Evolutionary conservation across 2,329 filamentous ascomycete species (phyloP).

Genomic region (Trichoderma lentiforme): DNA sequence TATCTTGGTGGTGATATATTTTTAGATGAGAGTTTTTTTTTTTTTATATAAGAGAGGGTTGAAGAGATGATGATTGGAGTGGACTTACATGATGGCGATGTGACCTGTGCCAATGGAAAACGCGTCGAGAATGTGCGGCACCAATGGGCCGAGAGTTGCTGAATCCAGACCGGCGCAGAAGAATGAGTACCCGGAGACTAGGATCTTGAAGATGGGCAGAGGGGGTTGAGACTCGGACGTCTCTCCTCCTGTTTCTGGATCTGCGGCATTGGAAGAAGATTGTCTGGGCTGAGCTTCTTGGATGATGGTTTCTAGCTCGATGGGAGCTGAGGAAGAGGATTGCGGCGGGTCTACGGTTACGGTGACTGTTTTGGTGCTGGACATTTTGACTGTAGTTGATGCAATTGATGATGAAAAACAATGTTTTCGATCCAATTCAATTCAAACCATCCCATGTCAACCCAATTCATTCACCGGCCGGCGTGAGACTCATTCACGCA

Average conservation of each 20-base stretch:
- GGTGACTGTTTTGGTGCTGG: background rate
- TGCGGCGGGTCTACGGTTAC: background rate
- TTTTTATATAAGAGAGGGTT: background rate
- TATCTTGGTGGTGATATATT: background rate
- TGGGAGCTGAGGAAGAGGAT: background rate
- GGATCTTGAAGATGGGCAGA: conserved; percentile 5
- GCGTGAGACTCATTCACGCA: background rate
- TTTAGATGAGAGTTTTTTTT: background rate
- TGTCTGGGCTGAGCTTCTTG: background rate
- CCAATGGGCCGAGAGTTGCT: conserved; percentile 15
- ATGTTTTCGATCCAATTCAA: background rate
- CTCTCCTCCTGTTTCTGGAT: background rate
- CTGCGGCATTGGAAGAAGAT: background rate
- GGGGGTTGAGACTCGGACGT: background rate
- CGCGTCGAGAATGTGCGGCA: conserved; percentile 13
- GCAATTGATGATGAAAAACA: background rate
- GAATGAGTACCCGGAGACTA: conserved; percentile 10
- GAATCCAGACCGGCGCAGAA: conserved; percentile 17
- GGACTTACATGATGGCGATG: conserved; percentile 15
- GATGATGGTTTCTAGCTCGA: background rate
- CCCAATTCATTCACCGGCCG: background rate
- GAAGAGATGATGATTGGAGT: background rate
- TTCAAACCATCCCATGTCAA: background rate
- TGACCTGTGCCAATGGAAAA: conserved; percentile 18
- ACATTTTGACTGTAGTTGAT: background rate